Evolutionary conservation across 2,329 filamentous ascomycete species (phyloP).

Genomic region (Phyllosticta ampelicida): DNA sequence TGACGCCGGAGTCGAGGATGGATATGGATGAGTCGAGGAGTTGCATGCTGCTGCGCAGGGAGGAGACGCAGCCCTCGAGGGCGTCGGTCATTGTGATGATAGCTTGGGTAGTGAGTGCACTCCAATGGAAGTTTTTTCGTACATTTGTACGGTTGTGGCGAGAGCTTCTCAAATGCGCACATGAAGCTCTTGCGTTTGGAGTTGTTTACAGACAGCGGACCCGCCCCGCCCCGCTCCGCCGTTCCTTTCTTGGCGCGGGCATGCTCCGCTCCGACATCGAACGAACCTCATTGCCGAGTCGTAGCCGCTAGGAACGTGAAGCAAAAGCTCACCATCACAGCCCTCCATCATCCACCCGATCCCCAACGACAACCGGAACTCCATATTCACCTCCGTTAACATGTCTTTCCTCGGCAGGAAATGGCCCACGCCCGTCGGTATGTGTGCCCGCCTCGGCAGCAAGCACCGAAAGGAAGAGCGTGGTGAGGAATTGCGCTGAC

Average conservation of each 20-base stretch:
- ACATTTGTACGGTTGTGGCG: neutral
- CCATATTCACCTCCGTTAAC: constrained; percentile 14
- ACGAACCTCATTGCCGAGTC: constrained; percentile 16
- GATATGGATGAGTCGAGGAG: constrained; percentile 52
- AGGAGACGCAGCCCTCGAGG: constrained; percentile 50
- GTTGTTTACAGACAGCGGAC: constrained; percentile 6
- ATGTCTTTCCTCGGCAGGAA: constrained; percentile 42
- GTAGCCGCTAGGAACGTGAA: constrained; percentile 11
- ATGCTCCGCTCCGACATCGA: constrained; percentile 15
- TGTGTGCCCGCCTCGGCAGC: constrained; percentile 16
- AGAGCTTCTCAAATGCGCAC: neutral
- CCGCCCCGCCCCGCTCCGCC: constrained; percentile 5
- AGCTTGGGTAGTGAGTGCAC: neutral
- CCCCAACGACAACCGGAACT: constrained; percentile 6
- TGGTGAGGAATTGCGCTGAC: constrained; percentile 18
- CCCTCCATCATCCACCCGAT: constrained; percentile 5
- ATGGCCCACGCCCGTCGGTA: constrained; percentile 41
- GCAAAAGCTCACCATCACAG: constrained; percentile 6
- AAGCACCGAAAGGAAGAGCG: neutral
- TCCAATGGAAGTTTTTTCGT: neutral
- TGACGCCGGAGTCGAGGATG: constrained; percentile 51
- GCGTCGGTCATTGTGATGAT: constrained; percentile 25
- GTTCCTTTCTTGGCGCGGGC: constrained; percentile 1
- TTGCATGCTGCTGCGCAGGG: constrained; percentile 49
- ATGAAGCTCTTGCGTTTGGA: neutral